Base-by-base conservation (phyloP, 768 basidiomycete species). In the Naganishia randhawae region DNA sequence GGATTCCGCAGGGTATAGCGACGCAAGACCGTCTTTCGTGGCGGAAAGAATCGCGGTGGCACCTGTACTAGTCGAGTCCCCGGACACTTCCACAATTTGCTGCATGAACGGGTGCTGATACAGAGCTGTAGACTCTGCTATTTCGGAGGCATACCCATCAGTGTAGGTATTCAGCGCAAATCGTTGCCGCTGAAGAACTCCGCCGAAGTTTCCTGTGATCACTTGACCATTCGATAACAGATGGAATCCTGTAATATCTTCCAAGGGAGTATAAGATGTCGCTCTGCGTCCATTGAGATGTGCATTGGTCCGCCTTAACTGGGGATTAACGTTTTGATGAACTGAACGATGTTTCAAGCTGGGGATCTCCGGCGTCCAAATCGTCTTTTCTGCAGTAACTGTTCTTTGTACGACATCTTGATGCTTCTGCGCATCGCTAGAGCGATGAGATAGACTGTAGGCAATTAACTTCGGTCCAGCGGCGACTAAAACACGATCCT, bases 161-260 rank as follows among this genome's bases (percentile, higher is more conserved):
- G 13, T 22, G 37, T 22, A 22, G 6, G 57, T 14, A 57, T 57
- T 25, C 25, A 22, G 17, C 17, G 22, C 14, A n/a, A 52, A 62
- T 22, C 41, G 35, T 19, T 65, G 31, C 13, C 55, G 25, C 42
- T 69, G 69, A 1, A 69, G 19, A 17, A 37, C 42, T 0, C 69
- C 69, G 0, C 64, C 54, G 1, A 69, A 54, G 7, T 64, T 69
- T 4, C 64, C 54, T 1, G 55, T 50, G 13, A 69, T 27, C 10
- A 54, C 41, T 51, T 66, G 64, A 17, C 48, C 55, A 29, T 45
- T n/a, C 6, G 63, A 19, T 4, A 65, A 45, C 17, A 32, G n/a
- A 17, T 65, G 41, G 16, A 69, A 37, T 29, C 69, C 69, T n/a
- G 69, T 69, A 16, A 69, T 48, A 66, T 69, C 69, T 39, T 69